Evolutionary conservation across 331 rosid species (phyloP), one percentile per base, ranked within the genome.

Genomic region (Saraca asoca): DNA sequence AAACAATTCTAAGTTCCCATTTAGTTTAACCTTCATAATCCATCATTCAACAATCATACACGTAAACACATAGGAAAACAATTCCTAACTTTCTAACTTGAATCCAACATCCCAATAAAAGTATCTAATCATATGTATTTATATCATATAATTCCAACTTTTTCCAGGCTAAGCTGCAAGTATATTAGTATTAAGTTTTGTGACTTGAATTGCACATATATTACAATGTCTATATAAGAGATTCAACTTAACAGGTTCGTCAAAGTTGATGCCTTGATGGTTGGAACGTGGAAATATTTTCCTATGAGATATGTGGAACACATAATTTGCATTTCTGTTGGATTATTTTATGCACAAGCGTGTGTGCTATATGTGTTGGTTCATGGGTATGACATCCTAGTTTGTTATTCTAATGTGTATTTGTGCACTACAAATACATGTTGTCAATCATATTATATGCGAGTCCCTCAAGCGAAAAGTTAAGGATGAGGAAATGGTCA

Each of bases 391-490:
- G 0, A 12, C n/a, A 44, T 44, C 12, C 9, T 9, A 42, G 48
- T 42, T 7, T 1, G 5, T 46, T 13, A 13, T 46, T 46, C 55
- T 24, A 68, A 62, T 35, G 8, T 65, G 9, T 46, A 41, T 51
- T 75, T 13, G 7, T 70, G 4, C 52, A 14, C 48, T 66, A 41
- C 84, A 85, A 82, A 33, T 75, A 50, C 74, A 79, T 33, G 71
- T 73, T 16, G 81, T 76, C 54, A 62, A 76, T 75, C 55, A 73
- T 69, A 76, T 85, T 61, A 75, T 85, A 15, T 66, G 77, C 53
- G 81, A 79, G n/a, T 81, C 85, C 10, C 82, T 85, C 5, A 81
- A 85, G 72, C 53, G 71, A 58, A 85, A 79, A 79, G 81, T 48
- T 71, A 79, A 76, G 17, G 87, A 81, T 75, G 78, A 80, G 12